A percentile compares a stretch with the other conserved stretches of the same genome.
Conservation (phyloP, 2,329 filamentous ascomycete genomes). For the Diplodia corticola region DNA sequence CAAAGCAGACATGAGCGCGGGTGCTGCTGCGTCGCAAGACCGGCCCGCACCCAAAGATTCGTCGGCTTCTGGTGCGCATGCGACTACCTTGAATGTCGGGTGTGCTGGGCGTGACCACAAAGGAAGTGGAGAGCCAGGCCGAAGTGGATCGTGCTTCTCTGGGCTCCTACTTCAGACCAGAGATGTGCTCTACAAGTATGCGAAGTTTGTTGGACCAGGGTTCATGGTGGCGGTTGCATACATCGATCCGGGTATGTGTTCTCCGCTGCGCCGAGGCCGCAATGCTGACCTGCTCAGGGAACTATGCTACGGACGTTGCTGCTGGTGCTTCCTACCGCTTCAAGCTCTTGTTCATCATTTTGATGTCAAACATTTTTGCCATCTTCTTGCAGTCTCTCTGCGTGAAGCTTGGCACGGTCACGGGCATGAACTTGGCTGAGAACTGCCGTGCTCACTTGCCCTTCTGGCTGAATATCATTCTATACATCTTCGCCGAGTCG, state of each 20-base stretch:
- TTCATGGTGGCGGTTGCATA: slow-evolving; percentile 60
- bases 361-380: slow-evolving; percentile 69
- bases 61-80: neutral
- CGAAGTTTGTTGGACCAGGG: slow-evolving; percentile 64
- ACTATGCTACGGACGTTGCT: slow-evolving; percentile 70
- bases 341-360: slow-evolving; percentile 65
- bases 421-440: slow-evolving; percentile 51
- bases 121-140: neutral
- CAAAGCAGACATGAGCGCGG: slow-evolving; percentile 12
- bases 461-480: slow-evolving; percentile 54
- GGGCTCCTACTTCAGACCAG: neutral
- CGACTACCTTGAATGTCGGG: neutral
- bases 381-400: slow-evolving; percentile 69
- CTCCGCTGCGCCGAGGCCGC: neutral
- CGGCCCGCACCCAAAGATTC: neutral
- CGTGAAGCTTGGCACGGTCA: slow-evolving; percentile 58
- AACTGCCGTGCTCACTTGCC: slow-evolving; percentile 53
- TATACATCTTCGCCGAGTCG: slow-evolving; percentile 57
- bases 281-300: slow-evolving; percentile 45
- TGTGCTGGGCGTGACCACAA: neutral
- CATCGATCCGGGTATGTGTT: slow-evolving; percentile 47
- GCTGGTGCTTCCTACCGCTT: slow-evolving; percentile 67
- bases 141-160: neutral
- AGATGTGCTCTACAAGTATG: slow-evolving; percentile 48
- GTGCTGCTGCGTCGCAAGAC: neutral